phyloP scores from a whole-genome alignment of 2,329 filamentous ascomycete genomes.

The Sporothrix phasma region DNA sequence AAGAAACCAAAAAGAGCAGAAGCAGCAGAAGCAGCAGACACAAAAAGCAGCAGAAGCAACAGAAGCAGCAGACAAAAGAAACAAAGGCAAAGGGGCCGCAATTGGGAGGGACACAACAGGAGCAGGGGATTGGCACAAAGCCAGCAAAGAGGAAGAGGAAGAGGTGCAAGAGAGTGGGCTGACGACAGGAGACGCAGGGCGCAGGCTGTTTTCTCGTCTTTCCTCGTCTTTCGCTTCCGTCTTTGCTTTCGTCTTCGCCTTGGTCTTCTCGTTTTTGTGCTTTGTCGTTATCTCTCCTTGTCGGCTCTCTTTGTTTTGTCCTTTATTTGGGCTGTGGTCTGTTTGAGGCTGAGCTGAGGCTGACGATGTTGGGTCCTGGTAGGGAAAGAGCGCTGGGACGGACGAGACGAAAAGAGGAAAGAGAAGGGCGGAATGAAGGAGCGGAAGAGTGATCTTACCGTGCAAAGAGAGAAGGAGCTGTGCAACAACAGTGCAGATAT shows the following conservation, averaged over 20 bases:
- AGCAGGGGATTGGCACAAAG: neutral
- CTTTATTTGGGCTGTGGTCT: neutral
- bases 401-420: neutral
- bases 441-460: neutral
- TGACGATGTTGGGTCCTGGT: neutral
- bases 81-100: neutral
- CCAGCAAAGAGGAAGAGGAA: neutral
- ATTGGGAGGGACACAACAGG: neutral
- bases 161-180: neutral
- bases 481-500: neutral
- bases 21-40: neutral
- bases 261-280: no score
- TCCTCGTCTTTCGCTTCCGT: no score
- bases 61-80: neutral
- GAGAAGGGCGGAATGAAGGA: neutral
- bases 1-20: neutral
- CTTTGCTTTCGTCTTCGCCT: no score
- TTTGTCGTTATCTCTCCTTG: no score
- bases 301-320: no score
- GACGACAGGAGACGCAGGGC: neutral
- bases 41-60: neutral
- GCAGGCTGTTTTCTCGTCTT: neutral
- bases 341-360: neutral
- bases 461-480: neutral
- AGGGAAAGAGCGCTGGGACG: neutral